Percentiles rank a stretch among this genome's conserved stretches.
Evolutionary conservation across 129 eudicot genomes (phyloP).

Genomic region (Pulicaria dysenterica): DNA sequence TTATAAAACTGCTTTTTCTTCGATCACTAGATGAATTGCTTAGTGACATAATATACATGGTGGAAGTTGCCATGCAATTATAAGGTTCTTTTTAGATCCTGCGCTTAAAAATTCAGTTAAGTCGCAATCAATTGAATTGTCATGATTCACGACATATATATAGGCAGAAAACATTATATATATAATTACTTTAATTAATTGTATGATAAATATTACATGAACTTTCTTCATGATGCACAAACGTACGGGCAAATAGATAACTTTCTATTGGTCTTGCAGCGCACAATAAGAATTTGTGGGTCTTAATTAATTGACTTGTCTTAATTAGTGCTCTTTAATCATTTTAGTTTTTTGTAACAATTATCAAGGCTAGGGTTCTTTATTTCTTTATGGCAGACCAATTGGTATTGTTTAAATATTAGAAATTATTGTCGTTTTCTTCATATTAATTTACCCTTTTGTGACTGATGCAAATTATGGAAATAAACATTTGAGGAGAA

Average conservation of each 20-base stretch:
- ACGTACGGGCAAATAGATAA: conserved; percentile 18
- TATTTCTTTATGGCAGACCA: too few relatives aligned
- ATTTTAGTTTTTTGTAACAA: too few relatives aligned
- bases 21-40: conserved; percentile 12
- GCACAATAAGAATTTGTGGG: conserved; percentile 12
- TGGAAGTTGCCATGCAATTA: conserved; percentile 19
- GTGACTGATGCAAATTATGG: too few relatives aligned
- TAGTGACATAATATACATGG: neutral
- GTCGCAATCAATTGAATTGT: conserved; percentile 36
- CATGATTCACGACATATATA: conserved; percentile 19
- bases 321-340: conserved; percentile 10
- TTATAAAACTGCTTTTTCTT: neutral
- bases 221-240: conserved; percentile 28
- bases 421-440: too few relatives aligned
- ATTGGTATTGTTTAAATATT: too few relatives aligned
- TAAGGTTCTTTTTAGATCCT: neutral
- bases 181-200: neutral
- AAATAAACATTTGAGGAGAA: too few relatives aligned
- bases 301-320: conserved; percentile 9
- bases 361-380: too few relatives aligned
- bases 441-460: too few relatives aligned
- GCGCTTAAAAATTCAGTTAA: conserved; percentile 25
- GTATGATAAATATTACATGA: conserved; percentile 9
- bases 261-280: conserved; percentile 35
- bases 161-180: neutral